Base-by-base conservation (phyloP, 148 eudicot species). In the Bassia scoparia region DNA sequence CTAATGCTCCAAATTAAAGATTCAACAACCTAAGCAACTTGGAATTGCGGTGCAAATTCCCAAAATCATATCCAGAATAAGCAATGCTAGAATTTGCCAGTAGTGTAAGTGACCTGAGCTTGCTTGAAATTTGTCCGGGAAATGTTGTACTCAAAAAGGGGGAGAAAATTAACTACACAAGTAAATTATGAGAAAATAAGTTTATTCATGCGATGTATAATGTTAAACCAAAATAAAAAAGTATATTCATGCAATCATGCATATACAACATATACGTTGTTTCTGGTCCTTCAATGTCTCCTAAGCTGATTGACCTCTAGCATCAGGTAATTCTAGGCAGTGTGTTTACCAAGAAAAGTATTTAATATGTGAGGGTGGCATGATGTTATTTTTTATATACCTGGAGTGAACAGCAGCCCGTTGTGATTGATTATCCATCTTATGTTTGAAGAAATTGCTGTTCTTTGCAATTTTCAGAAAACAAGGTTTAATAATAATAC, bases 381-480 rank as follows among this genome's bases (percentile, higher is more conserved):
- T 41, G 12, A 41, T 41, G 46, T 8, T 8, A 41, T 41, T 14
- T 41, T 41, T 14, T 41, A 14, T 41, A 8, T 76, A 76, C 79
- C 73, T 68, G 73, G 79, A 68, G 35, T 76, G 68, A 49, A 69
- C 52, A 59, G 73, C 73, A 76, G 61, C 68, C 4, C 73, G 43
- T 6, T n/a, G 43, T 37, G 43, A 37, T 10, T 37, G 43, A 37
- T 5, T 37, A 10, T 37, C 43, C 9, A 5, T 37, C 43, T 10
- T 37, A 10, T 5, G 9, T 37, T 37, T 37, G 43, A 37, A 37
- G 43, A 37, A 37, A 52, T 31, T 20, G 33, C 58, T 68, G 55
- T 35, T 58, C 33, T 21, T 52, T 49, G 7, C 72, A 43, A 58
- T 58, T 30, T 63, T 37, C 54, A 61, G 30, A 46, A 29, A 63